Evolutionary conservation across 306 rosid species (phyloP), one percentile per base, ranked within the genome.

Genomic region (Calophaca sinica): DNA sequence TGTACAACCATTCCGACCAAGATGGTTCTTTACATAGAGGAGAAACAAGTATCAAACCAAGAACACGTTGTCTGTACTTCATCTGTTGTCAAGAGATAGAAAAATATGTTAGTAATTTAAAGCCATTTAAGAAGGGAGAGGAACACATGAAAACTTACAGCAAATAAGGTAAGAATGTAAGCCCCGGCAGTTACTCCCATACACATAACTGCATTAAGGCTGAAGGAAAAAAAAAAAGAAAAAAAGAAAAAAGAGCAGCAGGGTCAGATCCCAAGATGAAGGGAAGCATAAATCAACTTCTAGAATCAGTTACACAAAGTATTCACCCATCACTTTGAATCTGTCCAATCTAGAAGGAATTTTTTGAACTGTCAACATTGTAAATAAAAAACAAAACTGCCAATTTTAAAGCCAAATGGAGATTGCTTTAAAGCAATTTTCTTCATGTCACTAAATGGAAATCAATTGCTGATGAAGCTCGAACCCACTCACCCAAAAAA

Each of bases 131-230:
- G 45, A 76, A 15, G 55, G n/a, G 58, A 3, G 11, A 38, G 20
- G 46, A 53, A 70, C n/a, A 38, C 12, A 44, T 36, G 67, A 79
- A 13, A 69, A 52, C 97, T 87, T 88, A 94, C 99, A 60, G 99
- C 96, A 84, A 94, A 94, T 71, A 90, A 80, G 76, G 93, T 87
- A 66, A 94, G 93, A 73, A 94, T 80, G 81, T 88, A 94, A 60
- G 99, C 99, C 81, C 99, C 99, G 41, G 96, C 99, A 36, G 96
- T 87, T 62, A 90, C 99, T 46, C 99, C 99, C 93, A 92, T 86
- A 68, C 99, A 94, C 97, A 94, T 94, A 59, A 89, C 99, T 52
- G 97, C 87, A 80, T 86, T 70, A 42, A 92, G 96, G 77, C 99
- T 94, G 81, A 57, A n/a, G n/a, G n/a, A n/a, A n/a, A n/a, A n/a